Conservation (phyloP, 2,329 filamentous ascomycete genomes). For the Hypomyces perniciosus region DNA sequence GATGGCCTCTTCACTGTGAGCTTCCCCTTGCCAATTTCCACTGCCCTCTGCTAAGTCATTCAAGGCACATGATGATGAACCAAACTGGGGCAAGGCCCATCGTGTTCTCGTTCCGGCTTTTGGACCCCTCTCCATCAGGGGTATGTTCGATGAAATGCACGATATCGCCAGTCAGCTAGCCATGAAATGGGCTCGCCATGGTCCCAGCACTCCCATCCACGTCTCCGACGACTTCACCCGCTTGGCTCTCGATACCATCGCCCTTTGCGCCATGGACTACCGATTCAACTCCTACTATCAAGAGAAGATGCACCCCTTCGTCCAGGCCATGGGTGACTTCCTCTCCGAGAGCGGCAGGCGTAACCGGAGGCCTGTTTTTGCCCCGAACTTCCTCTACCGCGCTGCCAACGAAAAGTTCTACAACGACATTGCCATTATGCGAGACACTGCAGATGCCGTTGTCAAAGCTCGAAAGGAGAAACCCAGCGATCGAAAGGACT, state of each 20-base stretch:
- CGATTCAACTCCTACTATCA: constrained; percentile 72
- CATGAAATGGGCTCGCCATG: constrained; percentile 63
- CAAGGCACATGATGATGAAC: constrained; percentile 40
- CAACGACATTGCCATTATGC: constrained; percentile 49
- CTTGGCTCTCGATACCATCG: constrained; percentile 67
- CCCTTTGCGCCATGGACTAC: constrained; percentile 63
- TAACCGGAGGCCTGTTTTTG: constrained; percentile 39
- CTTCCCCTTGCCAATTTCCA: background rate
- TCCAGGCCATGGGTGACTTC: constrained; percentile 60
- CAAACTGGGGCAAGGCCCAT: constrained; percentile 63
- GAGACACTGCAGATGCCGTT: constrained; percentile 52
- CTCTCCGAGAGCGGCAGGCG: constrained; percentile 51
- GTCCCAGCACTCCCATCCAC: constrained; percentile 49
- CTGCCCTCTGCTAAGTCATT: background rate
- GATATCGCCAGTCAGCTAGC: constrained; percentile 61
- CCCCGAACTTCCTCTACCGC: constrained; percentile 43
- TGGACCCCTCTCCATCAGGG: constrained; percentile 59
- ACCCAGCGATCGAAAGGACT: constrained; percentile 54
- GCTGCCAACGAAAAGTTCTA: constrained; percentile 45
- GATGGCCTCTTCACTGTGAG: constrained; percentile 62
- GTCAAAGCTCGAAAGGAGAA: constrained; percentile 52
- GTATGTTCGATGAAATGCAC: constrained; percentile 65
- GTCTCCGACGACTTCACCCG: constrained; percentile 64
- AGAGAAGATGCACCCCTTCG: constrained; percentile 63
- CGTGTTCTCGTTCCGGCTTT: constrained; percentile 62